Evolutionary conservation across 441 rosid species (phyloP).

Genomic region (Gossypium laxum): DNA sequence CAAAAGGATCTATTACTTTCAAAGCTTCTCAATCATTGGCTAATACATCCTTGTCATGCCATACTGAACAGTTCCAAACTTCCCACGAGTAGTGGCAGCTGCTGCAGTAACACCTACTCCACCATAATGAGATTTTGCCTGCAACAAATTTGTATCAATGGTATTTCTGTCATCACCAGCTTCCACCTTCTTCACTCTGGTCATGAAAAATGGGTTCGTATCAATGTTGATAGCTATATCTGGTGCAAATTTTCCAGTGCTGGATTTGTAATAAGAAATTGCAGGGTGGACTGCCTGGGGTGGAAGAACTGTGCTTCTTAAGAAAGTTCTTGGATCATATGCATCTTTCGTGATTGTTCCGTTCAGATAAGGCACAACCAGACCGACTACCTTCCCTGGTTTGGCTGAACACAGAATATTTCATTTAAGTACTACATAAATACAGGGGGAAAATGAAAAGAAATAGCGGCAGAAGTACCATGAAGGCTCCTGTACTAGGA

Average conservation of each 20-base stretch:
- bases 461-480: no score
- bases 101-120: conserved; percentile 40
- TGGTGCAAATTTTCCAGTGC: conserved; percentile 33
- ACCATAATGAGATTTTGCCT: conserved; percentile 40
- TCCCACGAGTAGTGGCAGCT: conserved; percentile 38
- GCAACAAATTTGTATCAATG: conserved; percentile 55
- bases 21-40: background rate
- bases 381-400: conserved; percentile 54
- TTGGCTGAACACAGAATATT: conserved; percentile 34
- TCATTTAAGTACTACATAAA: background rate
- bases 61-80: conserved; percentile 62
- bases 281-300: conserved; percentile 35
- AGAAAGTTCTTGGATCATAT: conserved; percentile 52
- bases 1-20: background rate
- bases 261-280: conserved; percentile 33
- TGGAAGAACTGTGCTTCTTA: conserved; percentile 40
- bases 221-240: conserved; percentile 74
- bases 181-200: conserved; percentile 51
- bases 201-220: conserved; percentile 64
- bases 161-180: conserved; percentile 39
- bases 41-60: conserved; percentile 63
- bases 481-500: no score
- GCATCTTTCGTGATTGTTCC: conserved; percentile 38
- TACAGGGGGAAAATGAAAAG: background rate
- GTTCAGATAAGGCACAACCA: conserved; percentile 47